Conservation (phyloP, 2,329 filamentous ascomycete genomes). For the Verticillium dahliae region DNA sequence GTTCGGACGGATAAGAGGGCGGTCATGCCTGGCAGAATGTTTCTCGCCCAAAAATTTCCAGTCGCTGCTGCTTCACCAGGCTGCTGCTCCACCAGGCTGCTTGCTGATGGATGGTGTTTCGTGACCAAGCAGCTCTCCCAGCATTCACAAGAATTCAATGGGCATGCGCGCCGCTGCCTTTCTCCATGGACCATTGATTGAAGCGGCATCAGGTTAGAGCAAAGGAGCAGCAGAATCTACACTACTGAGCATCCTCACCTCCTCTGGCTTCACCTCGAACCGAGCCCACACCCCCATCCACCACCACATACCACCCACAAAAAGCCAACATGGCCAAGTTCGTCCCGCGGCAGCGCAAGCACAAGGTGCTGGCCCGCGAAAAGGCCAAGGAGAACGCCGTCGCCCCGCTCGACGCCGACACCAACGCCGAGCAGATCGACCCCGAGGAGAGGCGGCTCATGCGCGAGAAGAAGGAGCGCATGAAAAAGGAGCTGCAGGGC, state of each 20-base stretch:
- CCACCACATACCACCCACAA: neutral
- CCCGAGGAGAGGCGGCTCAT: constrained; percentile 39
- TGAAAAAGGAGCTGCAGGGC: constrained; percentile 47
- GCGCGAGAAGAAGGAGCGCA: constrained; percentile 46
- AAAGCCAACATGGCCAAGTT: constrained; percentile 43
- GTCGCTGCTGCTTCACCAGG: neutral
- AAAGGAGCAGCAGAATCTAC: neutral
- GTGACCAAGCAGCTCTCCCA: neutral
- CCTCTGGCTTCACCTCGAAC: neutral
- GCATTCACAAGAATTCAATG: neutral
- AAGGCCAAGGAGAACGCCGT: constrained; percentile 38
- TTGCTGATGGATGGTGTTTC: too few species aligned
- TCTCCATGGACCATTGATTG: neutral
- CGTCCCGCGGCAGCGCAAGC: constrained; percentile 60
- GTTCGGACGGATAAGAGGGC: constrained; percentile 20
- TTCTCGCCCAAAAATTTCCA: constrained; percentile 27
- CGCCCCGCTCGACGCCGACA: constrained; percentile 35
- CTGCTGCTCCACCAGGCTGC: neutral
- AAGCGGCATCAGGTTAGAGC: neutral
- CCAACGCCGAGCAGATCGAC: constrained; percentile 48
- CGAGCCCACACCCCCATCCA: neutral
- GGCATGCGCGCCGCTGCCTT: neutral
- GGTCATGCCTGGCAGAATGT: constrained; percentile 28
- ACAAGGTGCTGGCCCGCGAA: constrained; percentile 60
- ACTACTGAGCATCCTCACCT: neutral